Evolutionary conservation across 2,329 filamentous ascomycete genomes (phyloP).

Genomic region (Trichoderma sp.): DNA sequence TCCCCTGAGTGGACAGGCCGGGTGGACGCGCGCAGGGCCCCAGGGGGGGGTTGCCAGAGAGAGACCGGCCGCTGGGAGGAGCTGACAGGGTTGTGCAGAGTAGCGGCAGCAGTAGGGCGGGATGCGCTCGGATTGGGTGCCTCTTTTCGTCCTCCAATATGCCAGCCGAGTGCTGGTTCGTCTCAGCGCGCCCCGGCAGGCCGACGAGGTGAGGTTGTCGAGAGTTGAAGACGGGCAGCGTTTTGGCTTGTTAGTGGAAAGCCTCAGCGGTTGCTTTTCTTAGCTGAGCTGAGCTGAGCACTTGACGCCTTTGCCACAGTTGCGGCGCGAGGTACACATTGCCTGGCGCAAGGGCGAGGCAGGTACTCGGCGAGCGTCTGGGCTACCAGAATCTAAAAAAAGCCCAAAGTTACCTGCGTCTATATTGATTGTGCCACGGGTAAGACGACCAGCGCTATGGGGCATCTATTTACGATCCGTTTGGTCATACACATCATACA

Average conservation of each 20-base stretch:
- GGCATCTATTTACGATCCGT: background rate
- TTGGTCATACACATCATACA: background rate
- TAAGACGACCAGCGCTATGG: background rate
- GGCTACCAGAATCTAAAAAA: background rate
- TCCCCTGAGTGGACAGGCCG: slow-evolving; percentile 26
- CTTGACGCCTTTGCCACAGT: slow-evolving; percentile 4
- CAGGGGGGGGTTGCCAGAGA: slow-evolving; percentile 12
- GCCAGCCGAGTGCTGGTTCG: slow-evolving; percentile 3
- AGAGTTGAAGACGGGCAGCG: slow-evolving; percentile 22
- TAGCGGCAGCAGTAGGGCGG: slow-evolving; percentile 18
- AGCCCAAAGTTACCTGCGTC: background rate
- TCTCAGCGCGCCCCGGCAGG: slow-evolving; percentile 26
- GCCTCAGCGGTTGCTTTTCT: background rate
- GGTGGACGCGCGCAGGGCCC: slow-evolving; percentile 25
- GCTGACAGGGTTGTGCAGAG: slow-evolving; percentile 11
- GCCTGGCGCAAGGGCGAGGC: background rate
- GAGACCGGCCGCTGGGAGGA: slow-evolving; percentile 9
- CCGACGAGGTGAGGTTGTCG: slow-evolving; percentile 26
- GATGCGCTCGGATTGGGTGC: slow-evolving; percentile 25
- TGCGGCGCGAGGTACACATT: background rate
- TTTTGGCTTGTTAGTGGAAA: background rate
- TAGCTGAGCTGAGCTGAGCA: slow-evolving; percentile 16
- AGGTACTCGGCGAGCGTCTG: background rate
- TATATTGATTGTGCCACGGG: background rate
- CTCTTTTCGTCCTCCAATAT: slow-evolving; percentile 17